Evolutionary conservation across 805 yeast species (phyloP), one percentile per base, ranked within the genome.

Genomic region (Phaffomyces antillensis): DNA sequence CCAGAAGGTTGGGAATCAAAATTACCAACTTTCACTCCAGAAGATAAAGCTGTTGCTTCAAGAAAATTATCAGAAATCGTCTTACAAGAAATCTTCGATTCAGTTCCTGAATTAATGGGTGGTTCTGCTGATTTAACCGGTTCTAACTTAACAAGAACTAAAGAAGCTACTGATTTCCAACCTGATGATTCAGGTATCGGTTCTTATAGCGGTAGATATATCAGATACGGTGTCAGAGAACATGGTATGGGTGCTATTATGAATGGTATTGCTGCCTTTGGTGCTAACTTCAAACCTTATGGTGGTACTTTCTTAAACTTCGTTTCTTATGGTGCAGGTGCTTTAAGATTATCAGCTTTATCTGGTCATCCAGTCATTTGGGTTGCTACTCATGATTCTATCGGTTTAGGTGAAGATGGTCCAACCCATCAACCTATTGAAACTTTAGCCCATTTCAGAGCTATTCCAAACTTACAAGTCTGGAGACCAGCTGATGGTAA

Each of bases 111-210:
- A 75, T 72, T 91, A 52, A 71, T 91, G 62, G 97, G 97, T 72
- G 99, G 99, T 63, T 90, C 98, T 55, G 99, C 99, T 48, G 99
- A 91, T 72, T 79, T 91, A 72, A 91, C 98, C 47, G 95, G 95
- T 56, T 91, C 98, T 46, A 93, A 91, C 79, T 77, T 88, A 73
- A 90, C 98, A 62, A 81, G 93, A 76, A 79, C 91, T 76, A 66
- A 76, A 59, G 82, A 72, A 52, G 87, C 95, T 50, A 78, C 77
- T 54, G 96, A 90, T 70, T 91, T 90, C 90, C 96, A 93, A 78
- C 86, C 93, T 45, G 86, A 88, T 45, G 62, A 79, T 45, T 70
- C 88, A 48, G 81, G 81, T 40, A 72, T 87, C 55, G 98, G 98
- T 69, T 80, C 80, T 62, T 90, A 83, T 76, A 52, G 80, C 47